These are phyloP conservation scores for Annulohypoxylon bovei DNA, from an alignment of 495 filamentous ascomycete species.

Conservation along the genomic window DNA sequence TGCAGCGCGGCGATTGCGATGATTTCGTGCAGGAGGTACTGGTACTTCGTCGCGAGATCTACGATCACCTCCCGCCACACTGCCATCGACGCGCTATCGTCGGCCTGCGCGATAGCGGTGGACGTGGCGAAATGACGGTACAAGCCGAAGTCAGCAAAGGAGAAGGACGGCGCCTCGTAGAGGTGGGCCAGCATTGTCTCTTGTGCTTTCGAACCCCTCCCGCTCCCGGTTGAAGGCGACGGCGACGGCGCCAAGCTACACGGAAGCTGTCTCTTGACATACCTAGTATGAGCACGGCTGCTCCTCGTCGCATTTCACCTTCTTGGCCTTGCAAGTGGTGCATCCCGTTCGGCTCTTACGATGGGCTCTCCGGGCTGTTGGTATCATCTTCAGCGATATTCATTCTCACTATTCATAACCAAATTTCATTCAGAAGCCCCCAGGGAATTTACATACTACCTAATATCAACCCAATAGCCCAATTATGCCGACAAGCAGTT, in stretches of 20 bases:
- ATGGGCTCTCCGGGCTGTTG: slow-evolving; percentile 25
- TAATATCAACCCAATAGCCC: neutral
- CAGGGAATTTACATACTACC: neutral
- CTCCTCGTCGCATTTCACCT: slow-evolving; percentile 54
- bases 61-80: slow-evolving; percentile 29
- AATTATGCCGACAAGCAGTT: neutral
- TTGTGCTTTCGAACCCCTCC: slow-evolving; percentile 9
- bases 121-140: slow-evolving; percentile 28
- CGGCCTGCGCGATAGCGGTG: slow-evolving; percentile 28
- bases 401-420: neutral
- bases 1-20: slow-evolving; percentile 40
- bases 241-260: slow-evolving; percentile 24
- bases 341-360: slow-evolving; percentile 41
- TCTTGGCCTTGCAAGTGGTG: slow-evolving; percentile 54
- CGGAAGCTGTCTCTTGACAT: slow-evolving; percentile 35
- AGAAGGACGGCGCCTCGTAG: slow-evolving; percentile 21
- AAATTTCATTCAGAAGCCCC: neutral
- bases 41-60: slow-evolving; percentile 34
- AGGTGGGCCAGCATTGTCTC: neutral
- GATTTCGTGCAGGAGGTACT: slow-evolving; percentile 41
- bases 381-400: neutral
- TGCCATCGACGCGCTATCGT: slow-evolving; percentile 18
- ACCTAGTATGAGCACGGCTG: slow-evolving; percentile 52
- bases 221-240: neutral
- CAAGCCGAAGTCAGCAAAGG: slow-evolving; percentile 23